These are phyloP conservation scores for Phalaenopsis hybrid DNA, from an alignment of 116 monocot genomes.

Conservation along the genomic window DNA sequence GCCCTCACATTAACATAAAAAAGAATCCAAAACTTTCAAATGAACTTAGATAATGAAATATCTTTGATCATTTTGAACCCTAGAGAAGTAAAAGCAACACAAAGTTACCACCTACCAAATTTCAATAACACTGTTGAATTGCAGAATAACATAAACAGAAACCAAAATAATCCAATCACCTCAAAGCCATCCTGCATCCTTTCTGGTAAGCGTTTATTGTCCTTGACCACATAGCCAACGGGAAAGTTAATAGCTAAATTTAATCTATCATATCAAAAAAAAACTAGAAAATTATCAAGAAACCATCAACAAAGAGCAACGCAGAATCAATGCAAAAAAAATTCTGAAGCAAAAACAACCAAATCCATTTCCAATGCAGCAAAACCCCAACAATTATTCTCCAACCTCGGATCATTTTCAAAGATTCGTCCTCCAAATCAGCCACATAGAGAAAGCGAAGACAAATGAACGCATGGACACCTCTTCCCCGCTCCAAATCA, in stretches of 20 bases:
- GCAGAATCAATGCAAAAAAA: neutral
- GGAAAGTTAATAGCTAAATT: neutral
- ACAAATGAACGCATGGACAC: no score
- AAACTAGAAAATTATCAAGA: neutral
- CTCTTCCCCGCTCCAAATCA: neutral
- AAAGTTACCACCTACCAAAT: neutral
- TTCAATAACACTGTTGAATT: neutral
- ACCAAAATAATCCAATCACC: neutral
- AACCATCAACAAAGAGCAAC: neutral
- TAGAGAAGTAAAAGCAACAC: neutral
- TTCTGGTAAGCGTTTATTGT: neutral
- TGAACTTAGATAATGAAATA: neutral
- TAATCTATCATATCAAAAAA: neutral
- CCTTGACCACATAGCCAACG: neutral
- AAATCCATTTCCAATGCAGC: constrained; percentile 1
- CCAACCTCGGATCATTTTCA: neutral
- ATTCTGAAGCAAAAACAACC: neutral
- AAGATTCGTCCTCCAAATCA: neutral
- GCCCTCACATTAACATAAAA: neutral
- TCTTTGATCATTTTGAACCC: neutral
- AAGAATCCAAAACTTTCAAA: neutral
- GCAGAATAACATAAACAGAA: neutral
- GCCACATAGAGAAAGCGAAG: neutral
- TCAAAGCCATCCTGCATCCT: neutral
- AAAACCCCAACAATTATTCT: neutral